phyloP scores from a whole-genome alignment of 2,329 filamentous ascomycete genomes.

The Myriosclerotinia scirpicola region DNA sequence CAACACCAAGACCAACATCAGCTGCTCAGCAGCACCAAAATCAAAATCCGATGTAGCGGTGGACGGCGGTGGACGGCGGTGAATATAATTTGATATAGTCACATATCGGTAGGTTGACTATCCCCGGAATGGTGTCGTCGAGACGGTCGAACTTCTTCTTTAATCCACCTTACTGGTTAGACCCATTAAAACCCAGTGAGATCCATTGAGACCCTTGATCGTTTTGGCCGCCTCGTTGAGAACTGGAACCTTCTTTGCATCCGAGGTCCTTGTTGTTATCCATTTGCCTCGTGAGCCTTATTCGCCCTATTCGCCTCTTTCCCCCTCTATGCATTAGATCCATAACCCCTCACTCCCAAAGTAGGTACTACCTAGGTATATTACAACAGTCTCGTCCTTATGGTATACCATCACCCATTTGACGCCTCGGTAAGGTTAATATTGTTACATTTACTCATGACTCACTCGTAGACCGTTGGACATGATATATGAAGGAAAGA shows the following conservation, averaged over 20 bases:
- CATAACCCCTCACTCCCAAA: background rate
- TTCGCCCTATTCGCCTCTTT: background rate
- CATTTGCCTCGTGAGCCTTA: background rate
- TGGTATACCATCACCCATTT: too few relatives aligned
- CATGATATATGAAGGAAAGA: background rate
- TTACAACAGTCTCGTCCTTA: background rate
- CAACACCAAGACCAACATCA: background rate
- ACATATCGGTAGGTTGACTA: too few relatives aligned
- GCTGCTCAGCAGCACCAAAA: background rate
- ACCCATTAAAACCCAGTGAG: too few relatives aligned
- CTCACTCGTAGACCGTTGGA: background rate
- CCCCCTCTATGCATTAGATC: conserved; percentile 10
- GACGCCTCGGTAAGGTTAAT: too few relatives aligned
- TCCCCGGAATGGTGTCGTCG: background rate
- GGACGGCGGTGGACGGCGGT: conserved; percentile 1
- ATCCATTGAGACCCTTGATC: background rate
- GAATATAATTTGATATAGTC: too few relatives aligned
- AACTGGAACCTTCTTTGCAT: background rate
- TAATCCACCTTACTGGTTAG: too few relatives aligned
- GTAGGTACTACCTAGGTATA: too few relatives aligned
- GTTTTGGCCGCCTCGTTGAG: background rate
- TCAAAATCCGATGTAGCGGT: background rate
- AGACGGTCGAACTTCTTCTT: background rate
- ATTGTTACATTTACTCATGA: background rate
- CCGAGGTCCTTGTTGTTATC: background rate